phyloP scores from a whole-genome alignment of 352 stramenopile species.

The Nothophytophthora sp. region DNA sequence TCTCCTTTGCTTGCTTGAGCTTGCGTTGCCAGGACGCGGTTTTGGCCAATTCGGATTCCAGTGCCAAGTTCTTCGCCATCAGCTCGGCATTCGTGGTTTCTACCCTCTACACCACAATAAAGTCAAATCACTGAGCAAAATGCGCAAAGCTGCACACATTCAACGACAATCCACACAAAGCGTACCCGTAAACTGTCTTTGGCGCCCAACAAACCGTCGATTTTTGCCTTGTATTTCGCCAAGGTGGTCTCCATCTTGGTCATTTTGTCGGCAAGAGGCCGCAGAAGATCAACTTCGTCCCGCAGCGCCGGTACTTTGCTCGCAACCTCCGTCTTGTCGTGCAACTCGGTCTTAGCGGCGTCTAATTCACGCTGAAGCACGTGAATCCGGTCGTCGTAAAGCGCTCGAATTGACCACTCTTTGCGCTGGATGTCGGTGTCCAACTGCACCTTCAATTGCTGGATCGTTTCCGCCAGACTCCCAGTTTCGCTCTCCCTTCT shows the following conservation, averaged over 20 bases:
- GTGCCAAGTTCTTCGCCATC: slow-evolving; percentile 46
- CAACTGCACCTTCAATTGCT: slow-evolving; percentile 39
- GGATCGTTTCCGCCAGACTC: slow-evolving; percentile 29
- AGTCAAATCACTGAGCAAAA: neutral
- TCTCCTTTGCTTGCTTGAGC: slow-evolving; percentile 64
- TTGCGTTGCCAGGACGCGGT: slow-evolving; percentile 55
- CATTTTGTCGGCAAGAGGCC: slow-evolving; percentile 46
- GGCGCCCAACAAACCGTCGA: slow-evolving; percentile 54
- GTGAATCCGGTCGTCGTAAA: slow-evolving; percentile 56
- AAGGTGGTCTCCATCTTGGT: slow-evolving; percentile 47
- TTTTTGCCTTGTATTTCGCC: slow-evolving; percentile 71
- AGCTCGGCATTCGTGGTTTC: slow-evolving; percentile 64
- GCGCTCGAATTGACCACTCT: slow-evolving; percentile 45
- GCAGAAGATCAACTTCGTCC: slow-evolving; percentile 75
- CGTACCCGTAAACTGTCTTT: slow-evolving; percentile 60
- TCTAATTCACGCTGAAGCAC: slow-evolving; percentile 47
- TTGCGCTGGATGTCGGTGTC: slow-evolving; percentile 60
- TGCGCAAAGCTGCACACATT: neutral
- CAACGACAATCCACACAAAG: neutral
- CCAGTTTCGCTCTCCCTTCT: slow-evolving; percentile 28
- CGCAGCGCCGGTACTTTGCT: slow-evolving; percentile 40
- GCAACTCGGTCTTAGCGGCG: slow-evolving; percentile 26
- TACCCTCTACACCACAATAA: slow-evolving; percentile 29
- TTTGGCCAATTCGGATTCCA: slow-evolving; percentile 57
- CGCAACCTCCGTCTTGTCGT: slow-evolving; percentile 32